These are phyloP conservation scores for Penicillium sp. DNA, from an alignment of 2,329 filamentous ascomycete species.

Conservation along the genomic window DNA sequence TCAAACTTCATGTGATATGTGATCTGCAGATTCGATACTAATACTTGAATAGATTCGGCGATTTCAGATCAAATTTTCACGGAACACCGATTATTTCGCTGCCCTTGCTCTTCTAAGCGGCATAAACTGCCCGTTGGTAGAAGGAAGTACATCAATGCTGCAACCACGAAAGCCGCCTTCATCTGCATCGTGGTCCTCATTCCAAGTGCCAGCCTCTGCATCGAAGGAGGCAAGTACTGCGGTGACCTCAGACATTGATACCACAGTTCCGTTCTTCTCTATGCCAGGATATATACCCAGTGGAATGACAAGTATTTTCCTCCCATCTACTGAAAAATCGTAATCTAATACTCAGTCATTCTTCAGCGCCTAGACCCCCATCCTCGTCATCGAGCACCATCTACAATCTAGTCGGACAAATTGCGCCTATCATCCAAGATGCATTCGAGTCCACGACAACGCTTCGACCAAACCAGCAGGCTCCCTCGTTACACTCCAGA, in stretches of 20 bases:
- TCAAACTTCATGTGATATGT: not conserved
- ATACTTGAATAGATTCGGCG: constrained; percentile 37
- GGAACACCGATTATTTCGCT: constrained; percentile 42
- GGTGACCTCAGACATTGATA: constrained; percentile 7
- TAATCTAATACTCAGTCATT: not conserved
- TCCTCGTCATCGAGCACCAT: constrained; percentile 3
- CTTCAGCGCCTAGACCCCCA: constrained; percentile 7
- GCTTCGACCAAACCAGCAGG: not conserved
- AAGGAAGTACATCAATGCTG: constrained; percentile 31
- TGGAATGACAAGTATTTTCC: constrained; percentile 9
- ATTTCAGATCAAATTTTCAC: constrained; percentile 47
- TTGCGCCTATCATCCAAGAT: not conserved
- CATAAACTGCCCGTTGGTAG: constrained; percentile 45
- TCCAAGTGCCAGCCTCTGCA: constrained; percentile 3
- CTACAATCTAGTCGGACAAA: not conserved
- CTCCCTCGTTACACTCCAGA: not conserved
- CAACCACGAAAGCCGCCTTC: constrained; percentile 21
- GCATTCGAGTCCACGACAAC: not conserved
- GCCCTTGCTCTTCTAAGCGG: constrained; percentile 42
- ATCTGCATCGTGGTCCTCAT: constrained; percentile 29
- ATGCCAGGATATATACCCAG: constrained; percentile 2
- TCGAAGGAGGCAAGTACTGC: not conserved
- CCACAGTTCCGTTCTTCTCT: constrained; percentile 1
- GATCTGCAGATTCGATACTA: not conserved
- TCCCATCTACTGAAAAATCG: no score